Conservation (phyloP, 2,329 filamentous ascomycete species). For the Coniochaeta hoffmannii region DNA sequence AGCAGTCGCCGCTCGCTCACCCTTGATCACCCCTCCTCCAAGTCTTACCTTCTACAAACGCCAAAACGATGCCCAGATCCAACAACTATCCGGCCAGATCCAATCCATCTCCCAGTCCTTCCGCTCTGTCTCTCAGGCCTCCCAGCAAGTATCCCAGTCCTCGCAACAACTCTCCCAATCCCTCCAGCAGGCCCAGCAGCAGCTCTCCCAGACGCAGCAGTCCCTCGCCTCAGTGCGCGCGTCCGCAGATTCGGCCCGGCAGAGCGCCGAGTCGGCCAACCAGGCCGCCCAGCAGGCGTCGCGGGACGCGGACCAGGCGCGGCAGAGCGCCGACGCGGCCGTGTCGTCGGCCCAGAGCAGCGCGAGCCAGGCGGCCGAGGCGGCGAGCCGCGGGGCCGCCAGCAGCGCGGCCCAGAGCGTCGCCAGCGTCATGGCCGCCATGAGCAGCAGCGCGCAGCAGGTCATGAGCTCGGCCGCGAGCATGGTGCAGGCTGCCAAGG, state of each 20-base stretch:
- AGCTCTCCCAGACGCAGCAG: slow-evolving; percentile 14
- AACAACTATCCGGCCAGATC: slow-evolving; percentile 19
- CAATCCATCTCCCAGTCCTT: slow-evolving; percentile 21
- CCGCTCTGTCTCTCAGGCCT: slow-evolving; percentile 22
- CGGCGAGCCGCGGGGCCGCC: slow-evolving; percentile 19
- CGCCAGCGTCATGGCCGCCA: slow-evolving; percentile 18
- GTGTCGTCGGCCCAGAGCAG: slow-evolving; percentile 18
- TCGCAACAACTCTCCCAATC: slow-evolving; percentile 22
- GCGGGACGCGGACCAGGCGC: slow-evolving; percentile 15
- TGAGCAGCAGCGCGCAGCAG: slow-evolving; percentile 15
- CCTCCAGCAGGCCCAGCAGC: slow-evolving; percentile 19
- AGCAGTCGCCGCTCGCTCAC: neutral
- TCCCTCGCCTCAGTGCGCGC: slow-evolving; percentile 11
- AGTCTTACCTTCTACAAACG: slow-evolving; percentile 8
- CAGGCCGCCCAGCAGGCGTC: slow-evolving; percentile 11
- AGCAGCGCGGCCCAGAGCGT: slow-evolving; percentile 18
- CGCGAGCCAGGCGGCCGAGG: slow-evolving; percentile 17
- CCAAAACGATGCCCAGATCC: slow-evolving; percentile 17
- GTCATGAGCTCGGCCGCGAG: slow-evolving; percentile 17
- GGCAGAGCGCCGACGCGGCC: slow-evolving; percentile 13
- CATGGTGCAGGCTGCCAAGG: slow-evolving; percentile 21
- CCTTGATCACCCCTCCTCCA: slow-evolving; percentile 17
- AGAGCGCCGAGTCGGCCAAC: slow-evolving; percentile 8
- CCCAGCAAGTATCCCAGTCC: slow-evolving; percentile 24
- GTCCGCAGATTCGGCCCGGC: slow-evolving; percentile 13